A percentile compares a stretch with the other conserved stretches of the same genome.
These are phyloP conservation scores for Myxozyma udenii DNA, from an alignment of 805 yeast species.

Conservation along the genomic window DNA sequence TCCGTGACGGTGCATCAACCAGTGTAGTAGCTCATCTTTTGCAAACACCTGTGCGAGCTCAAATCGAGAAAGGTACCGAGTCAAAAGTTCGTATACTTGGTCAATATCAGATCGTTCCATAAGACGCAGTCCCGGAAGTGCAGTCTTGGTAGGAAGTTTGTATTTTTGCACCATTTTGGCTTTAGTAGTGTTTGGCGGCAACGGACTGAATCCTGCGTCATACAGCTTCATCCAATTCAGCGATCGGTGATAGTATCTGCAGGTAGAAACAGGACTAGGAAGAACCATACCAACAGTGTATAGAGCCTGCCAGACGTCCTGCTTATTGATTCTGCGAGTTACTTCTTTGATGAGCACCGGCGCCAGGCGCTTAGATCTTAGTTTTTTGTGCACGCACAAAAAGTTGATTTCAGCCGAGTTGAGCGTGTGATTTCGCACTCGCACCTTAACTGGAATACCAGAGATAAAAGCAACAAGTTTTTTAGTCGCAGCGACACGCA, in stretches of 20 bases:
- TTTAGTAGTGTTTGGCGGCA: constrained; percentile 68
- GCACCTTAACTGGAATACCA: constrained; percentile 75
- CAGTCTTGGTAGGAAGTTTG: constrained; percentile 53
- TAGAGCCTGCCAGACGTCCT: constrained; percentile 90
- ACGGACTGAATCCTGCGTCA: constrained; percentile 84
- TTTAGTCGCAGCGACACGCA: constrained; percentile 71
- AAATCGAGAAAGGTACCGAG: constrained; percentile 61
- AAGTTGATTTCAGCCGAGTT: constrained; percentile 80
- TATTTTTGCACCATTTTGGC: constrained; percentile 62
- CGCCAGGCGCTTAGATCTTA: constrained; percentile 88
- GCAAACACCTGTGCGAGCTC: constrained; percentile 69
- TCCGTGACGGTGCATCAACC: constrained; percentile 52
- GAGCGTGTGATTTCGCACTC: constrained; percentile 54
- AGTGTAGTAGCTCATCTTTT: constrained; percentile 71
- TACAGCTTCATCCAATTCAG: constrained; percentile 84
- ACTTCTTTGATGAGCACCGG: constrained; percentile 92
- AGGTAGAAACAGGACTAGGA: constrained; percentile 87
- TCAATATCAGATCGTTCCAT: constrained; percentile 62
- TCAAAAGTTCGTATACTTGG: constrained; percentile 57
- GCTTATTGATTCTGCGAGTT: constrained; percentile 83
- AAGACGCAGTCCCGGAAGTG: constrained; percentile 53
- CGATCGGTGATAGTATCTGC: constrained; percentile 91
- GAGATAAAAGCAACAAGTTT: constrained; percentile 88
- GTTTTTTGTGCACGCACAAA: constrained; percentile 87
- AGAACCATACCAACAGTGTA: constrained; percentile 89